These are phyloP conservation scores for Paraphoma sp. DNA, from an alignment of 2,329 filamentous ascomycete genomes.

Conservation along the genomic window DNA sequence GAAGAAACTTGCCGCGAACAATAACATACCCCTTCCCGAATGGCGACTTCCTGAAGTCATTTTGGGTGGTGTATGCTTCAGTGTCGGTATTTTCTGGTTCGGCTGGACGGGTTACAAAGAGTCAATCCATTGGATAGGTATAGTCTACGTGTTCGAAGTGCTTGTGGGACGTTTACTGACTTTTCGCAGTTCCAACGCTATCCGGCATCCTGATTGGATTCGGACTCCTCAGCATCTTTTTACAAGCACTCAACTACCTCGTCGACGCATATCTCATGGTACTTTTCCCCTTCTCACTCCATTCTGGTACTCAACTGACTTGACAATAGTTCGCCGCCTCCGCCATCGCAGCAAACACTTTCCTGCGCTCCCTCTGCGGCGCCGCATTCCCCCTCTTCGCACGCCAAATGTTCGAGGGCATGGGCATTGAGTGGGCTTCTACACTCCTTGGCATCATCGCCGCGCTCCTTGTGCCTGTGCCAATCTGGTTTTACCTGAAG, in stretches of 20 bases:
- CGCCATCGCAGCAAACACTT: slow-evolving; percentile 63
- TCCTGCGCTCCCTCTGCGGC: slow-evolving; percentile 59
- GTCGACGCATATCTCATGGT: slow-evolving; percentile 65
- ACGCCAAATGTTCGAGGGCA: slow-evolving; percentile 62
- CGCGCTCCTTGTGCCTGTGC: slow-evolving; percentile 53
- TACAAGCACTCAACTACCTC: slow-evolving; percentile 66
- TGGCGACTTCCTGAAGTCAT: slow-evolving; percentile 65
- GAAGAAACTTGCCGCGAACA: slow-evolving; percentile 54
- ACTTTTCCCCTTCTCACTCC: slow-evolving; percentile 3
- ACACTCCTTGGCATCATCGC: slow-evolving; percentile 55
- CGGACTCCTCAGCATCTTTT: slow-evolving; percentile 64
- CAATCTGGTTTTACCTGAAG: slow-evolving; percentile 52
- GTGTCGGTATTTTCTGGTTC: slow-evolving; percentile 48
- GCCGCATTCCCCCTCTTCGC: slow-evolving; percentile 62
- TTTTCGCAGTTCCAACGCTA: slow-evolving; percentile 48
- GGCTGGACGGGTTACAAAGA: slow-evolving; percentile 53
- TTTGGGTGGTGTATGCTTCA: slow-evolving; percentile 56
- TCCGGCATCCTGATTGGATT: slow-evolving; percentile 63
- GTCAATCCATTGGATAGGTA: slow-evolving; percentile 53
- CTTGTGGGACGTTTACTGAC: no score
- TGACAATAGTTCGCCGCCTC: slow-evolving; percentile 55
- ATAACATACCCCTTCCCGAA: slow-evolving; percentile 60
- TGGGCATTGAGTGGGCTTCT: slow-evolving; percentile 57
- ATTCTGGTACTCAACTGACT: slow-evolving; percentile 11
- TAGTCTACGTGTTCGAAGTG: no score